These are phyloP conservation scores for Umbelopsis sp. DNA, from an alignment of 371 early-diverging fungal species.

Conservation along the genomic window DNA sequence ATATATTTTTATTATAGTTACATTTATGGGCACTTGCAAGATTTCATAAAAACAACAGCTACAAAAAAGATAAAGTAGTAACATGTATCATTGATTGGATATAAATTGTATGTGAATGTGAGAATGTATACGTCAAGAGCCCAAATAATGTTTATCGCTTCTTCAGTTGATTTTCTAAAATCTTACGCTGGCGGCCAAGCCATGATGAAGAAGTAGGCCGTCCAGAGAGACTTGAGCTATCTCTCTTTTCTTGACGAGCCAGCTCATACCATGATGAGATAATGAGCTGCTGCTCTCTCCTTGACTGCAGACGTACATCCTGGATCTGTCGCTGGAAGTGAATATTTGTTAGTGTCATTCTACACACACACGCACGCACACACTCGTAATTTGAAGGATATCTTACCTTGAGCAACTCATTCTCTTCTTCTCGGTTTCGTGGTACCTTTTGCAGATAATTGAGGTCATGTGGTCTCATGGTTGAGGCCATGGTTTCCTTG, in stretches of 20 bases:
- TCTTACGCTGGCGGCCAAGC: constrained; percentile 74
- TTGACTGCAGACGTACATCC: constrained; percentile 64
- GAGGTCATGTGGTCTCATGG: constrained; percentile 28
- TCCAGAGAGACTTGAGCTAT: constrained; percentile 48
- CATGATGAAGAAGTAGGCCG: constrained; percentile 70
- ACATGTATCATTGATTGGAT: neutral
- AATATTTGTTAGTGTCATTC: constrained; percentile 22
- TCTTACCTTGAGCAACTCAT: constrained; percentile 68
- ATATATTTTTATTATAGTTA: neutral
- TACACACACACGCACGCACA: too few relatives aligned
- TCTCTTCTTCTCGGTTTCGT: constrained; percentile 69
- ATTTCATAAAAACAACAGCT: constrained; percentile 7
- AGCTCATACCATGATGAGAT: constrained; percentile 79
- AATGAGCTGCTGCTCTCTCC: constrained; percentile 74
- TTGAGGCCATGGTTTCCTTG: constrained; percentile 43
- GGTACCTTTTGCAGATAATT: constrained; percentile 37
- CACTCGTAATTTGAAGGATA: too few relatives aligned
- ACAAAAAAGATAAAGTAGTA: neutral
- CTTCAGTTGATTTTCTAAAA: constrained; percentile 61
- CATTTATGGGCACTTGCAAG: neutral
- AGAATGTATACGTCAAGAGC: neutral
- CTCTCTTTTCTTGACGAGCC: constrained; percentile 60
- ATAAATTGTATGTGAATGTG: neutral
- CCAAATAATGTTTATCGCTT: constrained; percentile 30
- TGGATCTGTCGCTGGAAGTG: constrained; percentile 65